These are phyloP conservation scores for Madurella mycetomatis DNA, from an alignment of 2,329 filamentous ascomycete genomes.

Conservation along the genomic window DNA sequence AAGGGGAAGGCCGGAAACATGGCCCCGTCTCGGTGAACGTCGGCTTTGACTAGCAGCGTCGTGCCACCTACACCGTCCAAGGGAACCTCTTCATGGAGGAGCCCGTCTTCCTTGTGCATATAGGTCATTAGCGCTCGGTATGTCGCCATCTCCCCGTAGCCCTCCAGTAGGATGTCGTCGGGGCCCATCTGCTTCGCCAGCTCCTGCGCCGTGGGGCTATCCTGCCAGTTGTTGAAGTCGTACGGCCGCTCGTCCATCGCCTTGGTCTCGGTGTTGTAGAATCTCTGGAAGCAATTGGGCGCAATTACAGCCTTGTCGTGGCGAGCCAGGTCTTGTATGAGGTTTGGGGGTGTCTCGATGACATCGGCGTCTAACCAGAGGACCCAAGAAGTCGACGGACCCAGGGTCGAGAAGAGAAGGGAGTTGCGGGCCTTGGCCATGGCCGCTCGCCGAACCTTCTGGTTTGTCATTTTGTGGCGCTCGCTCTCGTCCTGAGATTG, in stretches of 20 bases:
- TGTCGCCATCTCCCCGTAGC: conserved; percentile 88
- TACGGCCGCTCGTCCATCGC: conserved; percentile 76
- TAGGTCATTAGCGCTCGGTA: conserved; percentile 90
- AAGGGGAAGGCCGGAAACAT: conserved; percentile 98
- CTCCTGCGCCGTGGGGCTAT: conserved; percentile 73
- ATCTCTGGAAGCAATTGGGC: conserved; percentile 93
- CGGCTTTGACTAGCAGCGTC: conserved; percentile 87
- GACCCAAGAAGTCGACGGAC: conserved; percentile 89
- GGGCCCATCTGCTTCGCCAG: conserved; percentile 76
- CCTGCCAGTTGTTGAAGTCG: conserved; percentile 97
- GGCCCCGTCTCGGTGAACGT: conserved; percentile 93
- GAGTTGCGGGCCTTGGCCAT: conserved; percentile 95
- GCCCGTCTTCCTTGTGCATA: conserved; percentile 57
- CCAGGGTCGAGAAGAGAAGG: conserved; percentile 89
- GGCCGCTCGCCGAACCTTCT: conserved; percentile 77
- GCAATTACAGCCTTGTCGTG: conserved; percentile 90
- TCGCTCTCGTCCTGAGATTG: conserved; percentile 79
- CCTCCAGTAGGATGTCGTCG: conserved; percentile 90
- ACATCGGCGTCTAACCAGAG: conserved; percentile 94
- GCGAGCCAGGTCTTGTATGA: conserved; percentile 87
- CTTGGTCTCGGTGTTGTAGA: conserved; percentile 63
- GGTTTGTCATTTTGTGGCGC: conserved; percentile 85
- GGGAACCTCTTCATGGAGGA: conserved; percentile 60
- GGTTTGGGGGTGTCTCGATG: conserved; percentile 73
- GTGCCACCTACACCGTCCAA: conserved; percentile 94